These are phyloP conservation scores for Hansenula sp. DNA, from an alignment of 1,139 yeast genomes.

Conservation along the genomic window DNA sequence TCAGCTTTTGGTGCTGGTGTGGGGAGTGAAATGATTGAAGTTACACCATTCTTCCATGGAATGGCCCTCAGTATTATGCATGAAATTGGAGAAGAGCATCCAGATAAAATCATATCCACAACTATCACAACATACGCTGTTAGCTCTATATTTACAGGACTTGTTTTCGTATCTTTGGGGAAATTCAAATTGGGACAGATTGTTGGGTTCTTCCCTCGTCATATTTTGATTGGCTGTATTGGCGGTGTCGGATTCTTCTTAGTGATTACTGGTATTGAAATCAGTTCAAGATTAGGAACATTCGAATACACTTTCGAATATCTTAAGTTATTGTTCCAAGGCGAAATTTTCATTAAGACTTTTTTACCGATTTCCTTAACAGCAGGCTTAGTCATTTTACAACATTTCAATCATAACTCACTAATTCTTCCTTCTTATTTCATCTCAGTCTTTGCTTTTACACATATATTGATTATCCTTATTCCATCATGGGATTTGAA, in stretches of 20 bases:
- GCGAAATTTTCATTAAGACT: constrained; percentile 60
- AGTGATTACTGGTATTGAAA: constrained; percentile 87
- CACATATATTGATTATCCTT: constrained; percentile 63
- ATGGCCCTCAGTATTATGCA: constrained; percentile 76
- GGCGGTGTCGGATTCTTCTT: constrained; percentile 98
- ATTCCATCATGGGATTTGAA: constrained; percentile 65
- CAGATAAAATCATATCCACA: constrained; percentile 73
- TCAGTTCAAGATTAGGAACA: constrained; percentile 76
- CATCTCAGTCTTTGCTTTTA: constrained; percentile 61
- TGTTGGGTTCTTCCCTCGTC: constrained; percentile 95
- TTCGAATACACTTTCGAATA: constrained; percentile 60
- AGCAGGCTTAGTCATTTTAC: constrained; percentile 53
- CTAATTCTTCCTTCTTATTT: constrained; percentile 79
- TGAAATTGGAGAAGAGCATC: constrained; percentile 49
- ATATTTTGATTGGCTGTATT: constrained; percentile 92
- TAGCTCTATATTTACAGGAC: constrained; percentile 82
- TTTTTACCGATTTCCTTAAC: constrained; percentile 65
- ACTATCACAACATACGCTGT: constrained; percentile 83
- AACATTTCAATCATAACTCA: constrained; percentile 65
- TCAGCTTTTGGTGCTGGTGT: constrained; percentile 86
- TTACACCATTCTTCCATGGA: constrained; percentile 94
- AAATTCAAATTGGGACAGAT: constrained; percentile 75
- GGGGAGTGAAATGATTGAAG: constrained; percentile 98
- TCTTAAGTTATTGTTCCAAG: constrained; percentile 41
- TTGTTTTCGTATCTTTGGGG: constrained; percentile 74